Base-by-base conservation (phyloP, 129 eudicot genomes). In the Dittrichia graveolens region DNA sequence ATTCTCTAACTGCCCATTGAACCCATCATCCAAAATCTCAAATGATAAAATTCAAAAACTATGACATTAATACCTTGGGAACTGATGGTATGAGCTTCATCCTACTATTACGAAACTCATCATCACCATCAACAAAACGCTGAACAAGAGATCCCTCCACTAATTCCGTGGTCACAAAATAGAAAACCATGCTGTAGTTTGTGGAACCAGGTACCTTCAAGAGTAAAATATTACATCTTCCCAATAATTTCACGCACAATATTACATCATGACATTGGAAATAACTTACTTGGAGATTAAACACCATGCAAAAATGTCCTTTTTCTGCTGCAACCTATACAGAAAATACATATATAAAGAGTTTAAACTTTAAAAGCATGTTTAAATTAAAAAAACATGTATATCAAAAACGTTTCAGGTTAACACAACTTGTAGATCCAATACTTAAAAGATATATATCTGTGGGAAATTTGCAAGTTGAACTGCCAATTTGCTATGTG, bases 51-150 rank as follows among this genome's bases (percentile, higher is more conserved):
- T 24, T 24, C 2, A 24, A 24, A 24, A 24, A 24, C 0, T 24
- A 56, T 55, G 50, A 56, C 45, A 75, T 14, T 5, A 19, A 34
- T 87, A 93, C 99, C 99, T 94, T 90, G 13, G 99, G 99, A 63
- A 90, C 97, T 69, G 95, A 88, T 55, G 99, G 99, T 72, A 94
- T 94, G 78, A 94, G 97, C 78, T 94, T 94, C 74, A 94, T 81
- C 65, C 99, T 83, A 76, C 97, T 90, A 64, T 90, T 94, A 67
- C 99, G 99, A 49, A 94, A 94, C 85, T 94, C 99, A 63, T 94
- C 99, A 84, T 94, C 99, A 61, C 99, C 99, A 41, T 90, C 97
- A 45, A 94, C 96, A 88, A 94, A 94, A 34, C 96, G 90, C 79
- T 94, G 89, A 84, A 90, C 58, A 52, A 94, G 99, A 66, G 99